phyloP scores from a whole-genome alignment of 257 asterid species.

The Nicotiana sylvestris region DNA sequence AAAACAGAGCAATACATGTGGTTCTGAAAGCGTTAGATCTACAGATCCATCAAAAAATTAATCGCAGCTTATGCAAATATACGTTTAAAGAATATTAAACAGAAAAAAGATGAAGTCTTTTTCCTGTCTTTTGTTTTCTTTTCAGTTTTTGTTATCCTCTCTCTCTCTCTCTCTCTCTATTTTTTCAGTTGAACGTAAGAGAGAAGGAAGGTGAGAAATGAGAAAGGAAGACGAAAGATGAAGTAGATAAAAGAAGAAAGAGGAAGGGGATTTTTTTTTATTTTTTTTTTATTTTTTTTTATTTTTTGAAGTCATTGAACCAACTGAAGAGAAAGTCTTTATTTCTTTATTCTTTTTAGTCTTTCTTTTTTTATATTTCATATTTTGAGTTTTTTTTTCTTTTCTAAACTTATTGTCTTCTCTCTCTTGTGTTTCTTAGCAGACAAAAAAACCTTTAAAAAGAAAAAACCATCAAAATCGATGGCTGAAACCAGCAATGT shows the following conservation, averaged over 20 bases:
- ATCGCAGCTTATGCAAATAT: neutral
- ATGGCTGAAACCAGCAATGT: conserved; percentile 23
- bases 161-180: neutral
- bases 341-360: neutral
- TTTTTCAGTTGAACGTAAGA: conserved; percentile 10
- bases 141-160: neutral
- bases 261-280: neutral
- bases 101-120: neutral
- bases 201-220: conserved; percentile 17
- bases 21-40: conserved; percentile 35
- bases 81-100: conserved; percentile 6
- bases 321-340: conserved; percentile 3
- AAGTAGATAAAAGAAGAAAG: conserved; percentile 11
- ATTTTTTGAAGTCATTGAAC: neutral
- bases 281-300: too few species aligned
- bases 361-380: too few species aligned
- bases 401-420: neutral
- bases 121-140: neutral
- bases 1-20: conserved; percentile 26
- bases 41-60: conserved; percentile 37
- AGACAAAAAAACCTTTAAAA: conserved; percentile 1
- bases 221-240: neutral
- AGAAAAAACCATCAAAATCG: conserved; percentile 17
- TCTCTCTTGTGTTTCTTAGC: neutral
- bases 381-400: neutral